These are phyloP conservation scores for Poa annua DNA, from an alignment of 176 grass and related monocot species.

Conservation along the genomic window DNA sequence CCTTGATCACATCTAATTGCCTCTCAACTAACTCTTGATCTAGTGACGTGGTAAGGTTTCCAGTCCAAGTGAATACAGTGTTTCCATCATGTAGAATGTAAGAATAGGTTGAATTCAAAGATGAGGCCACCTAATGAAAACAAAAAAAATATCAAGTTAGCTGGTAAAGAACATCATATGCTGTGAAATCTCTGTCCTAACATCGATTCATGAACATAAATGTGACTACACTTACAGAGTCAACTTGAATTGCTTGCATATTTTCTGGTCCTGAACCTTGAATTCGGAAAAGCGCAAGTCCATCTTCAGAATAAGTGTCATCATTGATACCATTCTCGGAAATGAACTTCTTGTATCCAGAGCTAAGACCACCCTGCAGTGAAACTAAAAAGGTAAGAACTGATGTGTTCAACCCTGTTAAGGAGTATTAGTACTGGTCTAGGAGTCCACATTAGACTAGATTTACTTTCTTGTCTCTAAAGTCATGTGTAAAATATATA, in stretches of 20 bases:
- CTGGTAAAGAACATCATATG: neutral
- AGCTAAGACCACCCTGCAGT: conserved; percentile 81
- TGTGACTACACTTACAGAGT: conserved; percentile 6
- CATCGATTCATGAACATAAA: neutral
- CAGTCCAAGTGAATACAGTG: conserved; percentile 11
- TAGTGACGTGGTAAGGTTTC: conserved; percentile 2
- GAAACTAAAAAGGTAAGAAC: neutral
- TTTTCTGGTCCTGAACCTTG: conserved; percentile 98
- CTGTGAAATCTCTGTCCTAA: neutral
- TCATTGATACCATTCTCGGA: conserved; percentile 62
- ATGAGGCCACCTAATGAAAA: neutral
- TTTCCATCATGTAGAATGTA: conserved; percentile 18
- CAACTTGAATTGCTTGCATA: conserved; percentile 86
- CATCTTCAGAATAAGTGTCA: conserved; percentile 90
- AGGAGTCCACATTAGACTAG: too few relatives aligned
- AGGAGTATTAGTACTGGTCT: too few relatives aligned
- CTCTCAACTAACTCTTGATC: conserved; percentile 19
- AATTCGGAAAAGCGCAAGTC: conserved; percentile 82
- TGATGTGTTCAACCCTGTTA: neutral
- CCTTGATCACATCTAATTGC: conserved; percentile 16
- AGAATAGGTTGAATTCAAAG: conserved; percentile 18
- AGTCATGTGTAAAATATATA: too few relatives aligned
- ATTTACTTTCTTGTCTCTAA: too few relatives aligned
- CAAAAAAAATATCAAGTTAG: neutral
- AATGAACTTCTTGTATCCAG: conserved; percentile 80